Conservation (phyloP, 73 alveolate species). For the Paraurostyla sp. region DNA sequence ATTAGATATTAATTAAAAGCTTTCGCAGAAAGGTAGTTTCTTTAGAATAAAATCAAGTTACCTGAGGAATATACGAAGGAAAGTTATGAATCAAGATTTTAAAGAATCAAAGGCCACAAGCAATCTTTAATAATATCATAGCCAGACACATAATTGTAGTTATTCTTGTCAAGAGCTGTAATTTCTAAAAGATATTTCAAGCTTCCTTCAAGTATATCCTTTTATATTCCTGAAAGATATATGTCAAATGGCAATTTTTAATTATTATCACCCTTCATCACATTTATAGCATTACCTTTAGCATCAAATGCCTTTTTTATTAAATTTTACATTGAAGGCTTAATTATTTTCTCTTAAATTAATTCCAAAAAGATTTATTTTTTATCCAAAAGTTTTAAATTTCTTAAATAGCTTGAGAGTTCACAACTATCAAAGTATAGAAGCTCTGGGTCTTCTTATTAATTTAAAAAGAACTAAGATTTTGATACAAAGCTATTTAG, state of each 20-base stretch:
- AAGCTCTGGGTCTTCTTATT: not conserved
- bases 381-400: not conserved
- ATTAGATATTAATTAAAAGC: not conserved
- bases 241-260: not conserved
- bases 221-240: not conserved
- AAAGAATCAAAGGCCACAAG: slow-evolving; percentile 18
- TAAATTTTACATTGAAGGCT: not conserved
- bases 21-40: slow-evolving; percentile 11
- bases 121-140: not conserved
- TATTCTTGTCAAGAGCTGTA: not conserved
- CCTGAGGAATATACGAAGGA: slow-evolving; percentile 29
- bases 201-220: slow-evolving; percentile 5
- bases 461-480: not conserved
- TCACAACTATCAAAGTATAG: slow-evolving; percentile 5
- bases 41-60: not conserved
- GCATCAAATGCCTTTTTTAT: slow-evolving; percentile 36
- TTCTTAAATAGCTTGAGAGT: not conserved
- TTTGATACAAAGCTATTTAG: not conserved
- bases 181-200: not conserved
- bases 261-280: not conserved
- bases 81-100: not conserved
- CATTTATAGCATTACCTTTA: not conserved
- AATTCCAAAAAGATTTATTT: not conserved
- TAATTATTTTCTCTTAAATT: not conserved
- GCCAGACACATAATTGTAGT: not conserved